phyloP scores from a whole-genome alignment of 2,329 filamentous ascomycete genomes.

The Monosporascus sp. region DNA sequence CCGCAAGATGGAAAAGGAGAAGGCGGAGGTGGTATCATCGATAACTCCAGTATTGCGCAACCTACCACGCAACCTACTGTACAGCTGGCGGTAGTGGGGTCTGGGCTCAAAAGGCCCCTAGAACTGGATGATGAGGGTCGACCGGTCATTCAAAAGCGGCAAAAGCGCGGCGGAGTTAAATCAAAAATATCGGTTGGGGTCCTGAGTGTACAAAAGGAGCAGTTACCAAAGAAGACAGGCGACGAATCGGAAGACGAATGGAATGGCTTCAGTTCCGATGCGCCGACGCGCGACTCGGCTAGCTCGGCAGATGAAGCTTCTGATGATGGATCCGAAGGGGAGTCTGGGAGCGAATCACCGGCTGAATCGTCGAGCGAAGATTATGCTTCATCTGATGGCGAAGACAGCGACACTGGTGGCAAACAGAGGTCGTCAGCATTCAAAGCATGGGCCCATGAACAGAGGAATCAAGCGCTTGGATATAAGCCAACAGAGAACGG shows the following conservation, averaged over 20 bases:
- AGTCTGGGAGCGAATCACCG: constrained; percentile 21
- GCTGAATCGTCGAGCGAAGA: constrained; percentile 25
- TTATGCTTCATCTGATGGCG: constrained; percentile 26
- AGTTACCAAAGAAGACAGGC: constrained; percentile 4
- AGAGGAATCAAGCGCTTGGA: constrained; percentile 78
- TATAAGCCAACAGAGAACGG: constrained; percentile 43
- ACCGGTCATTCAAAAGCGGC: constrained; percentile 77
- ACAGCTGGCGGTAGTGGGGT: constrained; percentile 45
- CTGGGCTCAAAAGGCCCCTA: constrained; percentile 81
- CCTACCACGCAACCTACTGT: constrained; percentile 3
- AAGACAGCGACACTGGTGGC: constrained; percentile 24
- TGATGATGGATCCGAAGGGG: not conserved
- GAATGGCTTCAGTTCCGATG: constrained; percentile 55
- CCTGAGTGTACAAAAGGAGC: constrained; percentile 15
- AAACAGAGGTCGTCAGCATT: constrained; percentile 60
- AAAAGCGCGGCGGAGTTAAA: constrained; percentile 60
- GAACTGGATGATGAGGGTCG: constrained; percentile 73
- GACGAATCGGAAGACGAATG: constrained; percentile 45
- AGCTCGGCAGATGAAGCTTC: constrained; percentile 14
- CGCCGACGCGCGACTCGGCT: constrained; percentile 15
- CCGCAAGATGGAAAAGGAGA: not conserved
- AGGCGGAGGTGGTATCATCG: not conserved
- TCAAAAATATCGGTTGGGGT: constrained; percentile 45
- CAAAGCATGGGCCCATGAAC: constrained; percentile 86
- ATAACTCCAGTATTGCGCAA: not conserved